phyloP scores from a whole-genome alignment of 2,329 filamentous ascomycete species.

The Tolypocladium amazonense region DNA sequence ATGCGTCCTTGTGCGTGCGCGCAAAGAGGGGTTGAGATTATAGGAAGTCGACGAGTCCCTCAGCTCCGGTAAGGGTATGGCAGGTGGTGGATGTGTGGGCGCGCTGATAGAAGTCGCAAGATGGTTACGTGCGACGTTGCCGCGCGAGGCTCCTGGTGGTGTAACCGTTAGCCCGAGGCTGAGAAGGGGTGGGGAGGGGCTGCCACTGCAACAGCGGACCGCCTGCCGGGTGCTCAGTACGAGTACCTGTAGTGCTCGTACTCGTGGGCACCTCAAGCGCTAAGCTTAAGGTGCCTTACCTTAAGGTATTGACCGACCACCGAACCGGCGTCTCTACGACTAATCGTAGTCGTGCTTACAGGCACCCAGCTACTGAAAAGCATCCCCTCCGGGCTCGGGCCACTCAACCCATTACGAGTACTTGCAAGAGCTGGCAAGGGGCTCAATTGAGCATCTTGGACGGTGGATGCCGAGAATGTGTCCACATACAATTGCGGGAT shows the following conservation, averaged over 20 bases:
- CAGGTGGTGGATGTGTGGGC: background rate
- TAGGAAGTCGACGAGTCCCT: background rate
- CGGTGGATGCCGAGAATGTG: too few species aligned
- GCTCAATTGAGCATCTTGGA: background rate
- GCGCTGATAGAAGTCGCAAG: background rate
- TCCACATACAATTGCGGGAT: too few species aligned
- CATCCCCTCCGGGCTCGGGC: too few species aligned
- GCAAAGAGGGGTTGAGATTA: background rate
- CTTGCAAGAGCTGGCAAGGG: background rate
- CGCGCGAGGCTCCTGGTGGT: background rate
- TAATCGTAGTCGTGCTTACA: too few species aligned
- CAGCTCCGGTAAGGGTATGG: background rate
- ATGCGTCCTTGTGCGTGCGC: background rate
- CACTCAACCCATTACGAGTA: background rate
- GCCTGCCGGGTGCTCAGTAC: too few species aligned
- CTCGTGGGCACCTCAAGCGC: too few species aligned
- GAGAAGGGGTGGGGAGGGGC: background rate
- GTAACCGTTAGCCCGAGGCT: background rate
- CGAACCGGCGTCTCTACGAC: too few species aligned
- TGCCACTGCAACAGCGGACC: too few species aligned
- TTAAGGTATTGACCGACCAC: too few species aligned
- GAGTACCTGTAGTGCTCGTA: too few species aligned
- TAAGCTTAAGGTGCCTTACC: too few species aligned
- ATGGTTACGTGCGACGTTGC: background rate
- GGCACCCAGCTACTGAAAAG: too few species aligned